A percentile compares a stretch with the other conserved stretches of the same genome.
Conservation (phyloP, 768 basidiomycete genomes). For the Leucosporidium scottii region DNA sequence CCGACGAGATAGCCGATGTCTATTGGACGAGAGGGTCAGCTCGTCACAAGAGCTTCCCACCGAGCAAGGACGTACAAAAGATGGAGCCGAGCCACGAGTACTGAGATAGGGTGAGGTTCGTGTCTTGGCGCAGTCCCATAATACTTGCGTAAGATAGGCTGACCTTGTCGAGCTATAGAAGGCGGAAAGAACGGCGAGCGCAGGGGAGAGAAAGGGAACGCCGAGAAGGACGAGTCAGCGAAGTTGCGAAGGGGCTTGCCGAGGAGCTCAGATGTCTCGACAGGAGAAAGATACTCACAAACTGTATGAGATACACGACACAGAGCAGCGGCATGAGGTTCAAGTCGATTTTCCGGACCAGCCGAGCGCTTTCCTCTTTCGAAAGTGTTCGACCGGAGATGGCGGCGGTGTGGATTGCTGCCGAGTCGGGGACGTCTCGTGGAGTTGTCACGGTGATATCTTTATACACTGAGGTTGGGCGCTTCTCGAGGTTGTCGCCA, state of each 20-base stretch:
- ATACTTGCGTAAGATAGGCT: constrained; percentile 4
- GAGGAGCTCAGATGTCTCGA: too few species aligned
- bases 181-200: not conserved
- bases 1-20: constrained; percentile 20
- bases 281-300: constrained; percentile 14
- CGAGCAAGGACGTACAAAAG: constrained; percentile 3
- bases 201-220: not conserved
- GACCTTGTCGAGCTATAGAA: constrained; percentile 1
- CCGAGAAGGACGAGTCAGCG: not conserved
- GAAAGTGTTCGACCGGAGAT: constrained; percentile 52
- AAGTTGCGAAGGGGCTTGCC: not conserved
- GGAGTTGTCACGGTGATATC: constrained; percentile 15
- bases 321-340: constrained; percentile 27
- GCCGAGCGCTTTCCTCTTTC: constrained; percentile 6
- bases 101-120: constrained; percentile 11
- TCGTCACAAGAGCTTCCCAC: not conserved
- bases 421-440: constrained; percentile 47
- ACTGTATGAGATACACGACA: constrained; percentile 23
- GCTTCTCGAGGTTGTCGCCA: too few species aligned
- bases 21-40: not conserved
- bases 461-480: not conserved
- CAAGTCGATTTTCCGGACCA: constrained; percentile 32
- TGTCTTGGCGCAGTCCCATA: constrained; percentile 24
- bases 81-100: constrained; percentile 18
- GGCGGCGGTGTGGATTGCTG: constrained; percentile 34